Percentiles rank a stretch among this genome's conserved stretches.
phyloP scores from a whole-genome alignment of 1,284 basidiomycete species.

The Gymnopus androsaceus region DNA sequence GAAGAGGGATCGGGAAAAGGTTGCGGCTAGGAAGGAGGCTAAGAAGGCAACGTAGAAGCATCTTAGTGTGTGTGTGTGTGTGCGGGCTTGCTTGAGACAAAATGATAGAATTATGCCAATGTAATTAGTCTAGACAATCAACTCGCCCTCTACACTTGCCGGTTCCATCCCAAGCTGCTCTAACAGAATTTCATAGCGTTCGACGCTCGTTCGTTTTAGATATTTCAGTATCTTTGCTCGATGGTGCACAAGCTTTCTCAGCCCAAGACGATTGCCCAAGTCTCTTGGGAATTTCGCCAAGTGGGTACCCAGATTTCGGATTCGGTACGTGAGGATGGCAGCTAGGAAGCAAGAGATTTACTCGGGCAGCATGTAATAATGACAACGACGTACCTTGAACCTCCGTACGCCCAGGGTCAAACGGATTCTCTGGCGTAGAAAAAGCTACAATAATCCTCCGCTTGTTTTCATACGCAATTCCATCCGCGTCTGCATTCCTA shows the following conservation, averaged over 20 bases:
- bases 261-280: conserved; percentile 72
- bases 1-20: conserved; percentile 75
- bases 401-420: conserved; percentile 81
- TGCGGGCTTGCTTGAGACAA: too few species aligned
- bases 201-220: conserved; percentile 65
- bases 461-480: conserved; percentile 86
- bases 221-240: conserved; percentile 86
- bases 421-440: conserved; percentile 66
- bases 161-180: conserved; percentile 78
- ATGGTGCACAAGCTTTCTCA: conserved; percentile 79
- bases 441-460: conserved; percentile 81
- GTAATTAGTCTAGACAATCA: conserved; percentile 52
- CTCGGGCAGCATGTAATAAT: neutral
- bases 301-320: conserved; percentile 82
- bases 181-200: conserved; percentile 76
- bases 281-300: conserved; percentile 73
- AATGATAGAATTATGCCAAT: neutral
- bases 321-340: conserved; percentile 84
- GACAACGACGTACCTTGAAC: conserved; percentile 76
- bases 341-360: conserved; percentile 45
- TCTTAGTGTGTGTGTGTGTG: too few species aligned
- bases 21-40: conserved; percentile 40
- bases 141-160: conserved; percentile 86
- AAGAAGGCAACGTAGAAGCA: conserved; percentile 6
- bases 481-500: conserved; percentile 82